Evolutionary conservation across 2,329 filamentous ascomycete species (phyloP).

Genomic region (Exserohilum turcica): DNA sequence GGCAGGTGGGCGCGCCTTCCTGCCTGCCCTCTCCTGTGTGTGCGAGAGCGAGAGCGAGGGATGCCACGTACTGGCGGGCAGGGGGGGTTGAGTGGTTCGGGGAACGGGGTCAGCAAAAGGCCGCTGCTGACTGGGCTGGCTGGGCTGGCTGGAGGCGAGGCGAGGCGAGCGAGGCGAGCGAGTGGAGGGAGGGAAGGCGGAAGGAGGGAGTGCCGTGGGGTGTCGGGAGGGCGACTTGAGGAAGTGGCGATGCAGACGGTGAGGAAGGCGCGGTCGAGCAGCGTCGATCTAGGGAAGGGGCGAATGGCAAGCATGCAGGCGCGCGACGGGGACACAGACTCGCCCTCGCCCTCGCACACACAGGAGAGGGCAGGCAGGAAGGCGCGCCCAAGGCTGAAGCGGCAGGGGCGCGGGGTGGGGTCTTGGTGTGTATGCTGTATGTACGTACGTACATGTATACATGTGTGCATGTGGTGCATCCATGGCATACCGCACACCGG

Average conservation of each 20-base stretch:
- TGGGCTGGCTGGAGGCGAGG: neutral
- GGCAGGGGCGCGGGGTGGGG: neutral
- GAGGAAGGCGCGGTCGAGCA: constrained; percentile 5
- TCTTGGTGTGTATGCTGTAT: neutral
- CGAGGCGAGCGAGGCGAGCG: no score
- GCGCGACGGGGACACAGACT: neutral
- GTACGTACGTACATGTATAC: neutral
- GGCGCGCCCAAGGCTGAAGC: no score
- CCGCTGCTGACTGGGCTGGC: neutral
- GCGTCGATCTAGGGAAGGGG: constrained; percentile 1
- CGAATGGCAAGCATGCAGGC: constrained; percentile 1
- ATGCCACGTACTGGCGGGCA: no score
- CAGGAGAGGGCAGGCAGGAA: no score
- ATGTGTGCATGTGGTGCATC: neutral
- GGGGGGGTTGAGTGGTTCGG: no score
- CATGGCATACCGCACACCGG: constrained; percentile 1
- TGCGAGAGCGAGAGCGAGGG: neutral
- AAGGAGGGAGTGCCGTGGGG: neutral
- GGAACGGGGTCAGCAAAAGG: constrained; percentile 1
- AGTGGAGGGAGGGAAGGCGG: neutral
- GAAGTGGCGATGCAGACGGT: constrained; percentile 8
- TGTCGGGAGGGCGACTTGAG: neutral
- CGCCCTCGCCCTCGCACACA: no score
- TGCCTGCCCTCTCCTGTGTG: no score
- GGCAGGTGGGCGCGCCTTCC: neutral